Base-by-base conservation (phyloP, 73 alveolate species). In the Tetrahymena malaccensis region DNA sequence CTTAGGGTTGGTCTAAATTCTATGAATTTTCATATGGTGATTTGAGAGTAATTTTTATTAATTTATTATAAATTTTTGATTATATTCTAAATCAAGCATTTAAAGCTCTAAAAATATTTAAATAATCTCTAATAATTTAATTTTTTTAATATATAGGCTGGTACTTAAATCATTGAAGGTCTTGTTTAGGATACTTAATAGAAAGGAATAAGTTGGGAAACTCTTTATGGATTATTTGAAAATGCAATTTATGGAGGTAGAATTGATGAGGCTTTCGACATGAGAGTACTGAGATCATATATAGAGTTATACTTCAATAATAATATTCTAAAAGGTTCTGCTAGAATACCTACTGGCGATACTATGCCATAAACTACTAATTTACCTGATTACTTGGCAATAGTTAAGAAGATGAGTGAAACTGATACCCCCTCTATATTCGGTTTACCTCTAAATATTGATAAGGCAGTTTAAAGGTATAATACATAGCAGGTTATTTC, bases 1-100 rank as follows among this genome's bases (percentile, higher is more conserved):
- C 99, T 2, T 99, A 99, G 96, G 99, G 99, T 10, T 99, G 99
- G 99, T 97, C 99, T 84, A 99, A 99, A 96, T 99, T 99, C 99
- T 99, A 99, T 93, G 99, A 99, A 97, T 99, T 99, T 97, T 99
- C 99, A 13, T 99, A 98, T 96, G 99, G 99, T 84, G 99, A 99
- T 96, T 96, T 99, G 94, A 98, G 99, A 94, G 99, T 99, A 35
- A 99, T 34, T 85, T 21, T 93, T 31, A 85, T 33, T 17, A 85
- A 38, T n/a, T 43, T 35, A 7, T 35, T 34, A 85, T 85, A 21
- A 85, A 38, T 85, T 85, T n/a, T 27, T 85, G 2, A 85, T n/a
- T 19, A 25, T 10, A 11, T 21, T 50, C 83, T 15, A 50, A 15
- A 27, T 50, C 27, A 0, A 31, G 21, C 5, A 31, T 43, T 85